A percentile compares a stretch with the other conserved stretches of the same genome.
Evolutionary conservation across 257 asterid species (phyloP).

Genomic region (Przewalskia tangutica): DNA sequence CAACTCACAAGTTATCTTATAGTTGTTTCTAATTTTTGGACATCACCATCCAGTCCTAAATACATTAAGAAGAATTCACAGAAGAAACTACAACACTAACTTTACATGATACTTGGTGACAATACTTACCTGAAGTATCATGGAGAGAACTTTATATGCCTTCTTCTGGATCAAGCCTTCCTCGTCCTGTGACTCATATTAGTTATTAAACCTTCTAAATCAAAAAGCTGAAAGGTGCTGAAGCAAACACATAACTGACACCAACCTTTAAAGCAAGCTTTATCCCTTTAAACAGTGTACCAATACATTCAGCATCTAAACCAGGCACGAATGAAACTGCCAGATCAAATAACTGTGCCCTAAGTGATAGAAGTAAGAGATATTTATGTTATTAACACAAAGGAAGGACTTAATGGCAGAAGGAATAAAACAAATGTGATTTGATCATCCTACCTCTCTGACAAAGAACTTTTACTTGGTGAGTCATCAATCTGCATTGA

Average conservation of each 20-base stretch:
- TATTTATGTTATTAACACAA: neutral
- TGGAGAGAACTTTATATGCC: slow-evolving; percentile 72
- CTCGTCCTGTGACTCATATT: slow-evolving; percentile 38
- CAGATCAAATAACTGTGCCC: slow-evolving; percentile 76
- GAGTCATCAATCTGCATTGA: slow-evolving; percentile 67
- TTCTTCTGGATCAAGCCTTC: slow-evolving; percentile 84
- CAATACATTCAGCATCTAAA: slow-evolving; percentile 55
- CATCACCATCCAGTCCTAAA: neutral
- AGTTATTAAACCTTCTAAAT: neutral
- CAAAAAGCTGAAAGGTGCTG: neutral
- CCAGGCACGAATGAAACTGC: slow-evolving; percentile 87
- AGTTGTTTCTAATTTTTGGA: neutral
- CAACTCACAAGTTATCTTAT: neutral
- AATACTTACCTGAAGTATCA: slow-evolving; percentile 55
- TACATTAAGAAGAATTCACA: neutral
- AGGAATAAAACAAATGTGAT: neutral
- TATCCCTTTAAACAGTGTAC: slow-evolving; percentile 43
- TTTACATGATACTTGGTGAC: neutral
- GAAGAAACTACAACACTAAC: neutral
- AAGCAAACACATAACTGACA: neutral
- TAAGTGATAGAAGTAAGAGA: slow-evolving; percentile 22
- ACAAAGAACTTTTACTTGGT: slow-evolving; percentile 28
- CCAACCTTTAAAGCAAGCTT: slow-evolving; percentile 62
- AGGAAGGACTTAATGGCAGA: neutral
- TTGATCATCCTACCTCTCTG: slow-evolving; percentile 45